These are phyloP conservation scores for Cladophialophora immunda DNA, from an alignment of 2,329 filamentous ascomycete genomes.

Conservation along the genomic window DNA sequence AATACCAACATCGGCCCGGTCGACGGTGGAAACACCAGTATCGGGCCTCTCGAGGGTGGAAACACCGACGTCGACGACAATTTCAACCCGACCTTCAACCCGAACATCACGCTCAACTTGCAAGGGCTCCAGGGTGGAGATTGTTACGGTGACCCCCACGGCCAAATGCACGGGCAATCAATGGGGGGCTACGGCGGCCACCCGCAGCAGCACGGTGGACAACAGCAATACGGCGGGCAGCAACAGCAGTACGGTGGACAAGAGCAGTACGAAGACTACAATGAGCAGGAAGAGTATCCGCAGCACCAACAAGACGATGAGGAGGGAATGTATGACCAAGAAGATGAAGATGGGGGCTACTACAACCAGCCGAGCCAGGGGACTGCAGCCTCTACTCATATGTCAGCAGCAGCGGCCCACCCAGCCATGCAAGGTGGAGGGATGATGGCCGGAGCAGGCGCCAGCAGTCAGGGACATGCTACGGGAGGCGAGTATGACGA, in stretches of 20 bases:
- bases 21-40: background rate
- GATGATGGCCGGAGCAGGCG: too few species aligned
- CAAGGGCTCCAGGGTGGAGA: background rate
- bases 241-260: background rate
- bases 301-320: background rate
- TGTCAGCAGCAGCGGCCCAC: too few species aligned
- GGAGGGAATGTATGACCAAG: too few species aligned
- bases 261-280: background rate
- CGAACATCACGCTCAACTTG: background rate
- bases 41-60: background rate
- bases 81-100: slow-evolving; percentile 1
- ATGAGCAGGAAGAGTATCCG: background rate
- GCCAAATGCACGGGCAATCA: background rate
- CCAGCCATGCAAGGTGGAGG: background rate
- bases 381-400: too few species aligned
- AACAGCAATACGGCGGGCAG: background rate
- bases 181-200: background rate
- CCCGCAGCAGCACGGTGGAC: background rate
- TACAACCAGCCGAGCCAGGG: too few species aligned
- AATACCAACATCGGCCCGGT: background rate
- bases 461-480: too few species aligned
- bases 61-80: background rate
- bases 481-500: background rate
- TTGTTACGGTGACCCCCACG: background rate
- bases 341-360: too few species aligned